Evolutionary conservation across 192 early-diverging fungal species (phyloP), one percentile per base, ranked within the genome.

Genomic region (Glomus cerebriforme): DNA sequence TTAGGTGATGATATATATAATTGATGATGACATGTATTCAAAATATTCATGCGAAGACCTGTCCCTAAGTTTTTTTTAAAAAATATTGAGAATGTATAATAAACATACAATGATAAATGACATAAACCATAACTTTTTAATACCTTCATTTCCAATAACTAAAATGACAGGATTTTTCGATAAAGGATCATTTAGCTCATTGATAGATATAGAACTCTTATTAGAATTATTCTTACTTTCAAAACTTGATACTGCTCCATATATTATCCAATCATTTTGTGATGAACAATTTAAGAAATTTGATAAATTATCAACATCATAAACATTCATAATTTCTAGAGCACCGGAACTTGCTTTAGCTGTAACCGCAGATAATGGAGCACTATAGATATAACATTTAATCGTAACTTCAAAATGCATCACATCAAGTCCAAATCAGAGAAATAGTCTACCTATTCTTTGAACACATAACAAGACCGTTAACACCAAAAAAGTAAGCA

Each of bases 321-420:
- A 92, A 10, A 92, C 85, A 7, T 87, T 82, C 85, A 92, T 88
- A 7, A 80, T 77, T 83, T 94, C 93, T 34, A 93, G 65, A 9
- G 92, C 92, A 47, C 93, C 93, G 2, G 90, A 84, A 59, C 88
- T 90, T 3, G 90, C 91, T 84, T 93, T 92, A 3, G 90, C 87
- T 2, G 92, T 92, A 9, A 85, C 80, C 2, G 87, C 83, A 49
- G 84, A 89, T 15, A 94, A 73, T 1, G 93, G 92, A 7, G 91
- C 87, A 81, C 91, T 91, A 60, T 78, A 75, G 35, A 31, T 8
- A 27, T 63, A n/a, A n/a, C n/a, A n/a, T n/a, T n/a, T n/a, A n/a
- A n/a, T n/a, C n/a, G n/a, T n/a, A n/a, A n/a, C n/a, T n/a, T n/a
- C n/a, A n/a, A 17, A 39, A 39, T 39, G 37, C 2, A 39, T 39